Conservation (phyloP, 2,329 filamentous ascomycete species). For the Fusarium secorum region DNA sequence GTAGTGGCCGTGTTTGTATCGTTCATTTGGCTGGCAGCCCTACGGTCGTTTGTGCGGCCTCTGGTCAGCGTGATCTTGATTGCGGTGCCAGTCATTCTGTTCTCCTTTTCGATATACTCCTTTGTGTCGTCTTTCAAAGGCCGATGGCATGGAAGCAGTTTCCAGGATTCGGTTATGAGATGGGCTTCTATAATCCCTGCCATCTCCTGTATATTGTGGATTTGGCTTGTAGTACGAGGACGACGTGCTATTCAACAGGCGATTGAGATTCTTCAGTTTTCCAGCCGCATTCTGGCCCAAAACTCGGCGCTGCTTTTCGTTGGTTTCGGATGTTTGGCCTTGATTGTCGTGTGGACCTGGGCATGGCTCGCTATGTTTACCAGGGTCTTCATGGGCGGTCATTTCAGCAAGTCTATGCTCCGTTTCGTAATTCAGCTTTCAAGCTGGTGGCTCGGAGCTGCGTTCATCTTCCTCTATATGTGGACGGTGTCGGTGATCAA, state of each 20-base stretch:
- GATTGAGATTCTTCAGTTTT: slow-evolving; percentile 90
- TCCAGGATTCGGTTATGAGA: slow-evolving; percentile 91
- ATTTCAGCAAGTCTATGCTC: slow-evolving; percentile 69
- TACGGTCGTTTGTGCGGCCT: slow-evolving; percentile 87
- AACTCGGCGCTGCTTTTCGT: slow-evolving; percentile 84
- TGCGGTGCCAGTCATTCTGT: slow-evolving; percentile 83
- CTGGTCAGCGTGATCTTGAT: slow-evolving; percentile 82
- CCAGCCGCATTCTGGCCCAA: slow-evolving; percentile 83
- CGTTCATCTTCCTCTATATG: slow-evolving; percentile 92
- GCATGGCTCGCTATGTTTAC: slow-evolving; percentile 97
- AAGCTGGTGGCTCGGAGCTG: slow-evolving; percentile 94
- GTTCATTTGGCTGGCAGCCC: slow-evolving; percentile 85
- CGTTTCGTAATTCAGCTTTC: slow-evolving; percentile 83
- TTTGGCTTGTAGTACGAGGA: slow-evolving; percentile 82
- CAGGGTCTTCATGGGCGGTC: slow-evolving; percentile 90
- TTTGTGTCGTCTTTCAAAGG: slow-evolving; percentile 90
- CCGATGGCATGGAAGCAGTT: slow-evolving; percentile 71
- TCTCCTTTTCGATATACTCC: slow-evolving; percentile 91
- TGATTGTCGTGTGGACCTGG: slow-evolving; percentile 92
- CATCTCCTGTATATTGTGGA: slow-evolving; percentile 77
- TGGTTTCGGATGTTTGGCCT: slow-evolving; percentile 78
- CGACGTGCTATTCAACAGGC: slow-evolving; percentile 83
- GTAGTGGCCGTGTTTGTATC: slow-evolving; percentile 89
- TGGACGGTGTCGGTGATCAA: slow-evolving; percentile 92
- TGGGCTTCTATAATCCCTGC: slow-evolving; percentile 83